Base-by-base conservation (phyloP, 2,329 filamentous ascomycete species). In the Hypoxylon sp. region DNA sequence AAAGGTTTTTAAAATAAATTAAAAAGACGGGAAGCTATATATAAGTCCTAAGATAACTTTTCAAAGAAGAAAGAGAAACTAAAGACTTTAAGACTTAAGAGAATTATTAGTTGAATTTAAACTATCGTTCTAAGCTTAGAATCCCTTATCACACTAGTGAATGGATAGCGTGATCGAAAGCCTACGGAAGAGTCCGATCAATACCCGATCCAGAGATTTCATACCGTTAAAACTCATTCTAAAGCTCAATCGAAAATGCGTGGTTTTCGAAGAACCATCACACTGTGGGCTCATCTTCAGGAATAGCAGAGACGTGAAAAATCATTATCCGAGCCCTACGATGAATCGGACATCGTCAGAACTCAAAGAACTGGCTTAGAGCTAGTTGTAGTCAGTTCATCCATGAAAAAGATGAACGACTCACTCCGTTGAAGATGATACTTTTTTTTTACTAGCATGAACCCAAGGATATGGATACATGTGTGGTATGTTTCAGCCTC, bases 391-490 rank as follows among this genome's bases (percentile, higher is more conserved):
- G 6, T 25, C n/a, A 12, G 30, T 47, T 32, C 53, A 23, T 27
- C 19, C 21, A 25, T 32, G 45, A 45, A 50, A n/a, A 50, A 48
- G 6, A n/a, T n/a, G 27, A 21, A 12, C 41, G 43, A 16, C 30
- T 39, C 29, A 27, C 19, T 19, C n/a, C 16, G 37, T 11, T 41
- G 37, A 41, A 41, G 37, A 41, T 41, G 37, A 41, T 14, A 41
- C 37, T 21, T 41, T 41, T 19, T 21, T 41, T 41, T 19, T 41
- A 37, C 23, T 58, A 50, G n/a, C 16, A 43, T 51, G 32, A 21
- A 51, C 32, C 55, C 46, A 50, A 41, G 25, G 45, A 21, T 32
- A 19, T 45, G 55, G 55, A n/a, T n/a, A n/a, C n/a, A n/a, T 51
- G 51, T 58, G 46, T 41, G 37, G 37, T 9, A 16, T 21, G 16